phyloP scores from a whole-genome alignment of 2,329 filamentous ascomycete genomes.

The Cytospora mali region DNA sequence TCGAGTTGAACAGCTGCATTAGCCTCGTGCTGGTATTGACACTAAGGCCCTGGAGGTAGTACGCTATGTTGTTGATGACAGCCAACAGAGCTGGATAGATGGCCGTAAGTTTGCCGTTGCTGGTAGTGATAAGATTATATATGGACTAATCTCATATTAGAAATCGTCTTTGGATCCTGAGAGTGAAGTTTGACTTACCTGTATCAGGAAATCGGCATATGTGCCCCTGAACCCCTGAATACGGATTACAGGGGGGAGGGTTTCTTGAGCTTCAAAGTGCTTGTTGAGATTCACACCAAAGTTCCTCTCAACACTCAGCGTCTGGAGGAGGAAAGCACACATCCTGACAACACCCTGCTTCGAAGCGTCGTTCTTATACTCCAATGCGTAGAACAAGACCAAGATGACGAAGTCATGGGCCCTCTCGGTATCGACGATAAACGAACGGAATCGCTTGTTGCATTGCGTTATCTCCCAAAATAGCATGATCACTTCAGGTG shows the following conservation, averaged over 20 bases:
- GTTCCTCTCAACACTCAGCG: conserved; percentile 86
- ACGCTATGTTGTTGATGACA: conserved; percentile 90
- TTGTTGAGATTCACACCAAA: conserved; percentile 92
- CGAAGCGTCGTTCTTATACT: conserved; percentile 81
- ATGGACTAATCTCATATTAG: conserved; percentile 65
- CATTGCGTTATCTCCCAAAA: conserved; percentile 98
- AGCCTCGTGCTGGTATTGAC: conserved; percentile 76
- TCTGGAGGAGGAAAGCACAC: conserved; percentile 97
- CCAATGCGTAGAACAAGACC: conserved; percentile 88
- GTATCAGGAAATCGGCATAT: conserved; percentile 92
- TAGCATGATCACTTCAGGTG: conserved; percentile 93
- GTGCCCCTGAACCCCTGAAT: conserved; percentile 84
- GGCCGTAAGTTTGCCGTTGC: conserved; percentile 85
- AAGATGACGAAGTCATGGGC: conserved; percentile 92
- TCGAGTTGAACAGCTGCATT: conserved; percentile 84
- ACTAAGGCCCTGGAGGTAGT: conserved; percentile 78
- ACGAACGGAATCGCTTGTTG: conserved; percentile 95
- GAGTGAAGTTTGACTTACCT: conserved; percentile 56
- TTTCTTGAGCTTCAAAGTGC: conserved; percentile 84
- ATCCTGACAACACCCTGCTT: conserved; percentile 93
- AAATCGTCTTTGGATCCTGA: conserved; percentile 32
- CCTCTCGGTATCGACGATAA: conserved; percentile 93
- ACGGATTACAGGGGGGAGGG: conserved; percentile 77
- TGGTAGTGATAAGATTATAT: conserved; percentile 86
- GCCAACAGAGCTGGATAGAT: conserved; percentile 91